Percentiles rank a stretch among this genome's conserved stretches.
Conservation (phyloP, 2,329 filamentous ascomycete species). For the Aspergillus transmontanensis region DNA sequence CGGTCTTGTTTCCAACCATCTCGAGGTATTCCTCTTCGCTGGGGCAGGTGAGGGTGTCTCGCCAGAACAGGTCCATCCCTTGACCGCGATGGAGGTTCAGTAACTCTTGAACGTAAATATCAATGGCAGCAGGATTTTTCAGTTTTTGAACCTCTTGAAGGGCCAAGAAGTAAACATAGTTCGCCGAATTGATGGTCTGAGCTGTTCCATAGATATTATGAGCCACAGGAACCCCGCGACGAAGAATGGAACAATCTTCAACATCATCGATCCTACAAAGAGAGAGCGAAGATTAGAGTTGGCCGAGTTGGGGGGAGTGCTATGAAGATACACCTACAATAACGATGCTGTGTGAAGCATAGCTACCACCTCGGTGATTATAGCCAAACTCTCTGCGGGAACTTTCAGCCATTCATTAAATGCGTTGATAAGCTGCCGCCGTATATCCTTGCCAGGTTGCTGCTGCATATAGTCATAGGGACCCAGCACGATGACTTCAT, state of each 20-base stretch:
- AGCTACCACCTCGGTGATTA: slow-evolving; percentile 47
- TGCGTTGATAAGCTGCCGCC: slow-evolving; percentile 46
- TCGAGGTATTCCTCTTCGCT: slow-evolving; percentile 51
- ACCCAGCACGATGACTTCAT: slow-evolving; percentile 47
- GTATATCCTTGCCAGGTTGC: slow-evolving; percentile 50
- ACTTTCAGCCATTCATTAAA: slow-evolving; percentile 50
- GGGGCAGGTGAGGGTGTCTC: slow-evolving; percentile 48
- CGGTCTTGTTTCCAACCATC: slow-evolving; percentile 55
- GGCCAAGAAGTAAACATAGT: slow-evolving; percentile 52
- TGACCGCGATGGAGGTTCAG: slow-evolving; percentile 52
- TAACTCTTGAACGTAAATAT: slow-evolving; percentile 50
- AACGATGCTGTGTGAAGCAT: slow-evolving; percentile 52
- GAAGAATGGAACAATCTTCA: slow-evolving; percentile 51
- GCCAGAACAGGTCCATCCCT: slow-evolving; percentile 53
- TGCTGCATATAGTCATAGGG: slow-evolving; percentile 49
- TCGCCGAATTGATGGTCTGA: slow-evolving; percentile 56
- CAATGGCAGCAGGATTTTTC: slow-evolving; percentile 42
- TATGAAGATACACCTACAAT: slow-evolving; percentile 32
- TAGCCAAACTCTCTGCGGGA: slow-evolving; percentile 40
- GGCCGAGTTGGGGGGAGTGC: background rate
- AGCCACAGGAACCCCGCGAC: slow-evolving; percentile 51
- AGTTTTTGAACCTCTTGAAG: slow-evolving; percentile 46
- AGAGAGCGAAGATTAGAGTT: slow-evolving; percentile 2
- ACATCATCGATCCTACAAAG: slow-evolving; percentile 50
- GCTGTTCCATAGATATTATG: slow-evolving; percentile 54